Evolutionary conservation across 139 green algal species (phyloP).

Genomic region (Trebouxia sp.): DNA sequence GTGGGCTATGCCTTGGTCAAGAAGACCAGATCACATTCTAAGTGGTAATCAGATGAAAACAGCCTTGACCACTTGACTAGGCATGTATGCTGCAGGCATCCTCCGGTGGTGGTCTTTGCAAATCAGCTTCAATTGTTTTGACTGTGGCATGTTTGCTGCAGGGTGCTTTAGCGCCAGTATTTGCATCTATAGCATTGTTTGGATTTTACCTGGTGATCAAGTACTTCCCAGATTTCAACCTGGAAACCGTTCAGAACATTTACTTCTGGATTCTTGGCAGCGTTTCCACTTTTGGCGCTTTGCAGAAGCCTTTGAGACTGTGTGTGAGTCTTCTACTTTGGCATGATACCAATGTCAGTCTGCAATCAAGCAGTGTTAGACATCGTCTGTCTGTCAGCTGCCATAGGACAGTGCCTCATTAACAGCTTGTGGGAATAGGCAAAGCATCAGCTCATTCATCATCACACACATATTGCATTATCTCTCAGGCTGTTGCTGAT

Average conservation of each 20-base stretch:
- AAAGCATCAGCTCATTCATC: too few relatives aligned
- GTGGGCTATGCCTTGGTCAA: too few relatives aligned
- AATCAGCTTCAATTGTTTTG: not conserved
- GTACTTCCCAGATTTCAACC: conserved; percentile 69
- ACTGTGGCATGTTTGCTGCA: conserved; percentile 33
- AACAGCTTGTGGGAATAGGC: too few relatives aligned
- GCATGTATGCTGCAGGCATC: not conserved
- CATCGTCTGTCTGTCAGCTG: too few relatives aligned
- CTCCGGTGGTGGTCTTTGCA: too few relatives aligned
- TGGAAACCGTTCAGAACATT: conserved; percentile 65
- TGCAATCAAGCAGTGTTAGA: too few relatives aligned
- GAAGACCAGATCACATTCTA: too few relatives aligned
- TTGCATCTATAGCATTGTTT: conserved; percentile 69
- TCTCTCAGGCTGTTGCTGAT: too few relatives aligned
- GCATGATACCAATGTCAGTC: too few relatives aligned
- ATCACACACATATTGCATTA: too few relatives aligned
- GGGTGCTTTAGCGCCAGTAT: conserved; percentile 69
- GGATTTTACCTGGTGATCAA: conserved; percentile 78
- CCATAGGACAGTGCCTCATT: too few relatives aligned
- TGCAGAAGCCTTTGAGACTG: conserved; percentile 44
- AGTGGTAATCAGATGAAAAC: too few relatives aligned
- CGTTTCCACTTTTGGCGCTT: conserved; percentile 55
- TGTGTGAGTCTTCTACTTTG: conserved; percentile 37
- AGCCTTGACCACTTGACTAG: not conserved
- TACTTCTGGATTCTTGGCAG: conserved; percentile 88